Evolutionary conservation across 768 basidiomycete species (phyloP), one percentile per base, ranked within the genome.

Genomic region (Mycena indigotica): DNA sequence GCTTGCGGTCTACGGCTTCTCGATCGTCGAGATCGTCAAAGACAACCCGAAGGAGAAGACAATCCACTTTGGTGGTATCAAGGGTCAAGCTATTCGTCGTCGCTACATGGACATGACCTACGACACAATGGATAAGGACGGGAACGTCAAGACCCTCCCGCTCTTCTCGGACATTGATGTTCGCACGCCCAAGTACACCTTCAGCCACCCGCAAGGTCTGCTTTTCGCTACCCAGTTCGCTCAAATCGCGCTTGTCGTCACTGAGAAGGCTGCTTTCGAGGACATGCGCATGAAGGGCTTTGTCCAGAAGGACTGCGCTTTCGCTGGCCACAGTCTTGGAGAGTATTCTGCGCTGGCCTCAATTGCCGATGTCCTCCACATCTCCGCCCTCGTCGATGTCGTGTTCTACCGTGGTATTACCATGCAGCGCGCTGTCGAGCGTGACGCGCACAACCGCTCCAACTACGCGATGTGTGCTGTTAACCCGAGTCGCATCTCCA

Each of bases 81-180:
- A 98, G 77, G 97, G 97, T 38, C 96, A 98, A 71, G 95, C 88
- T 2, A 98, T 98, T 62, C 91, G 97, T 26, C 91, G 95, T 67
- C 87, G 97, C n/a, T 99, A 99, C 77, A 98, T 98, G 93, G 95
- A 95, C 65, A 97, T 99, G 91, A 90, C 91, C 4, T 98, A 98
- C 77, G 95, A 98, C 69, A 88, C 94, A 0, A 89, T 93, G 82
- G 96, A 97, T 75, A 93, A 92, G 77, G 94, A 95, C 66, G 96
- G 96, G 55, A 88, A 90, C 67, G 85, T 98, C 72, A 95, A 95
- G 81, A 98, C 94, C 0, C 87, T 97, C 13, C 95, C 96, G 45
- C 85, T 99, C 52, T 99, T 98, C 72, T 83, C 90, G 46, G 96
- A 98, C 72, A 98, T 99, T 73, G 88, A 95, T 69, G 83, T 88